Percentiles rank a stretch among this genome's conserved stretches.
These are phyloP conservation scores for Tricholoma bakamatsutake DNA, from an alignment of 768 basidiomycete species.

Conservation along the genomic window DNA sequence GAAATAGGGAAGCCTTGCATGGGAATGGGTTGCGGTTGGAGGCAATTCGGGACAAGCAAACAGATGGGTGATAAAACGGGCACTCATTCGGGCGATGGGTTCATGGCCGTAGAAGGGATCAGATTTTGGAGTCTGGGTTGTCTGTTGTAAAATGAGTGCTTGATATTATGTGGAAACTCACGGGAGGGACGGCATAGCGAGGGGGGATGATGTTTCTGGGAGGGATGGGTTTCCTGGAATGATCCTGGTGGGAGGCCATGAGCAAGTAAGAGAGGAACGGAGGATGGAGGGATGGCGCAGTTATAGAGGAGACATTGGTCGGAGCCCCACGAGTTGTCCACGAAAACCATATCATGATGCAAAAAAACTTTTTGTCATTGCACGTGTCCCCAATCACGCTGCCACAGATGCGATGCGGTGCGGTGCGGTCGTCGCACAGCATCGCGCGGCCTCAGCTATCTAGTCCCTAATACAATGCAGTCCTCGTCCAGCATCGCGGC, in stretches of 20 bases:
- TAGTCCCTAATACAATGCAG: too few species aligned
- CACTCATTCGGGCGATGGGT: conserved; percentile 58
- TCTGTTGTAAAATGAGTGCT: conserved; percentile 13
- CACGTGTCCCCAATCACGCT: too few species aligned
- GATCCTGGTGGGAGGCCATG: conserved; percentile 10
- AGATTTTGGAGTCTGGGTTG: conserved; percentile 21
- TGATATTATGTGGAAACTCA: conserved; percentile 7
- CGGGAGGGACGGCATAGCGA: conserved; percentile 15
- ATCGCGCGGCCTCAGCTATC: not conserved
- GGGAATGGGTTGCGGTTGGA: conserved; percentile 47
- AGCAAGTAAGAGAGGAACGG: conserved; percentile 2
- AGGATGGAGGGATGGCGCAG: conserved; percentile 6
- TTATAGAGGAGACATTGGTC: conserved; percentile 12
- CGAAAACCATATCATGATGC: not conserved
- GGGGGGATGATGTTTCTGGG: conserved; percentile 14
- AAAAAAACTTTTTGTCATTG: conserved; percentile 12
- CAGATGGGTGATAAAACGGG: conserved; percentile 76
- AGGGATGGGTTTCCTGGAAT: conserved; percentile 12
- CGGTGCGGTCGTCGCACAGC: too few species aligned
- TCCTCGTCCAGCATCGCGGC: too few species aligned
- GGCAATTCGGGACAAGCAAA: conserved; percentile 86
- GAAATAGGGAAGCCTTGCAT: conserved; percentile 66
- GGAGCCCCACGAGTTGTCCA: conserved; percentile 4
- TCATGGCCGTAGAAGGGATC: conserved; percentile 80
- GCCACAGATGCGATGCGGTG: too few species aligned